Conservation (phyloP, 306 rosid species). For the Sicyos baderoa region DNA sequence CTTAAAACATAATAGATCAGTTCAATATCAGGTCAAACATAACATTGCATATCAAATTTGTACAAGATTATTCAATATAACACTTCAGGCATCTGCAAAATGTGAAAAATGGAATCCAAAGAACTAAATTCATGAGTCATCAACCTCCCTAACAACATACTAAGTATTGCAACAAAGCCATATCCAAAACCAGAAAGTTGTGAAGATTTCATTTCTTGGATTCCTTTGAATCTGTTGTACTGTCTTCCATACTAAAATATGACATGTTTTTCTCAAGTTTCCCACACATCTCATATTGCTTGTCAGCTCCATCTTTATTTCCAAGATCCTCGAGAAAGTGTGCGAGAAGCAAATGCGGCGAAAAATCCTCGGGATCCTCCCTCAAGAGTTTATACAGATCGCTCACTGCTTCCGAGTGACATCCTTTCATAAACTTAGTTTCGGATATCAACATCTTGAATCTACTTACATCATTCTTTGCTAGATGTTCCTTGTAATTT, state of each 20-base stretch:
- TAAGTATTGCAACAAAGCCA: slow-evolving; percentile 17
- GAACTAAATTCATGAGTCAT: too few species aligned
- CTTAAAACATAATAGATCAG: too few species aligned
- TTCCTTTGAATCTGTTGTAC: slow-evolving; percentile 34
- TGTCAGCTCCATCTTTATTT: slow-evolving; percentile 23
- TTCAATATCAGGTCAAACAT: too few species aligned
- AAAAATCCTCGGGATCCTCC: slow-evolving; percentile 67
- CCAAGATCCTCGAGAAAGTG: too few species aligned
- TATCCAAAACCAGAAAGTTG: slow-evolving; percentile 21
- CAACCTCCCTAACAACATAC: background rate
- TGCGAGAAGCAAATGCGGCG: too few species aligned
- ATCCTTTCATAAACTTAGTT: slow-evolving; percentile 53
- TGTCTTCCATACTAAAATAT: slow-evolving; percentile 48
- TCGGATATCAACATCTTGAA: slow-evolving; percentile 79
- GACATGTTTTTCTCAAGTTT: slow-evolving; percentile 38
- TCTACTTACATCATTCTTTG: slow-evolving; percentile 54
- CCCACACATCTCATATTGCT: slow-evolving; percentile 61
- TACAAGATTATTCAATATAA: background rate
- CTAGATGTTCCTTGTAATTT: slow-evolving; percentile 37
- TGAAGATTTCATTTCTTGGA: slow-evolving; percentile 26
- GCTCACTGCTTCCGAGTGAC: slow-evolving; percentile 53
- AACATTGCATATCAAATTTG: background rate
- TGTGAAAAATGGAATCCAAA: too few species aligned
- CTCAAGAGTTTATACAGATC: slow-evolving; percentile 56
- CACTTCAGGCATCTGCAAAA: too few species aligned